phyloP scores from a whole-genome alignment of 257 asterid species.

The Lycium ferocissimum region DNA sequence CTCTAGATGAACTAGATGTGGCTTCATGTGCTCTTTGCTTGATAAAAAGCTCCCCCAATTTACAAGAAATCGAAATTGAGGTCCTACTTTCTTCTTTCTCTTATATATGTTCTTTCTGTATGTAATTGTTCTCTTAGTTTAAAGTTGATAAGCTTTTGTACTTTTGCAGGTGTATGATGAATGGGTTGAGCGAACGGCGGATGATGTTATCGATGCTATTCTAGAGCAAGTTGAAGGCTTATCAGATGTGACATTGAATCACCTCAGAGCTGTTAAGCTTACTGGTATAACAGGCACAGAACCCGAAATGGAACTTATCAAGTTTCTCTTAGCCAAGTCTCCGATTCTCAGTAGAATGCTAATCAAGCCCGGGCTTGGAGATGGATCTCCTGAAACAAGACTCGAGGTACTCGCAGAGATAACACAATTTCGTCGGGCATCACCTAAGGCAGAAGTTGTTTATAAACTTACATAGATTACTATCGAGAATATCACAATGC shows the following conservation, averaged over 20 bases:
- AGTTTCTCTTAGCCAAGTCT: slow-evolving; percentile 11
- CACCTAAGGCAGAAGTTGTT: no score
- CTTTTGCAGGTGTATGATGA: neutral
- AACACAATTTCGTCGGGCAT: neutral
- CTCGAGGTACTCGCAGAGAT: neutral
- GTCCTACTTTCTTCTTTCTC: neutral
- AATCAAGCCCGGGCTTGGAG: neutral
- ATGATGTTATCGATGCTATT: neutral
- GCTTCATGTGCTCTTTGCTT: neutral
- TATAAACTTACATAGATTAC: no score
- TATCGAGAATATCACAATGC: no score
- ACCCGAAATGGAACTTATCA: slow-evolving; percentile 8
- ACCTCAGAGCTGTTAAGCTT: slow-evolving; percentile 2
- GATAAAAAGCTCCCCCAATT: neutral
- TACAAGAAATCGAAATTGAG: slow-evolving; percentile 6
- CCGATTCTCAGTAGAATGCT: neutral
- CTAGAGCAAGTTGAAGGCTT: neutral
- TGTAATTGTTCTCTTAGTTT: neutral
- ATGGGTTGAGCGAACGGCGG: neutral
- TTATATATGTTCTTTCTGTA: neutral
- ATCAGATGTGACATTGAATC: neutral
- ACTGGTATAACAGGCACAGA: neutral
- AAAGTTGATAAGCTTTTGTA: neutral
- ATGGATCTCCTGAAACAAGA: neutral
- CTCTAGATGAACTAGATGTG: slow-evolving; percentile 23